A percentile compares a stretch with the other conserved stretches of the same genome.
Conservation (phyloP, 2,329 filamentous ascomycete genomes). For the Blastomyces silverae region DNA sequence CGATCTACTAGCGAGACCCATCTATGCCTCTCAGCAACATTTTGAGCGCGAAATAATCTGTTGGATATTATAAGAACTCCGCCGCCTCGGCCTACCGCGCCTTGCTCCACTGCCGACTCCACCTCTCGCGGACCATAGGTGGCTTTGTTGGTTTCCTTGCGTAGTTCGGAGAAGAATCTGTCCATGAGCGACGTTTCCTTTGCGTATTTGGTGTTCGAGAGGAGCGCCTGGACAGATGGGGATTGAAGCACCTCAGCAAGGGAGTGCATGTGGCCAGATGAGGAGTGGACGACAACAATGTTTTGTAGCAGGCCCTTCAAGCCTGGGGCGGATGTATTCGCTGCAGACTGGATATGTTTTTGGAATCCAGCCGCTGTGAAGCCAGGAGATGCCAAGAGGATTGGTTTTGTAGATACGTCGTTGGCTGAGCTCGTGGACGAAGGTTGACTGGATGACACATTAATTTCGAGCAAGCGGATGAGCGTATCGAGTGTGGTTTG, state of each 20-base stretch:
- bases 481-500: slow-evolving; percentile 68
- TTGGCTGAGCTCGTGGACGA: slow-evolving; percentile 42
- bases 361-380: slow-evolving; percentile 79
- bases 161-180: slow-evolving; percentile 67
- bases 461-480: slow-evolving; percentile 69
- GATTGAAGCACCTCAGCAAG: slow-evolving; percentile 81
- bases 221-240: slow-evolving; percentile 65
- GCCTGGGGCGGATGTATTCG: slow-evolving; percentile 53
- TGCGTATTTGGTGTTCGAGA: slow-evolving; percentile 82
- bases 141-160: slow-evolving; percentile 76
- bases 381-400: slow-evolving; percentile 81
- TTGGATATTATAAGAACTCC: slow-evolving; percentile 83
- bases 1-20: slow-evolving; percentile 84
- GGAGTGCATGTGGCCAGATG: slow-evolving; percentile 77
- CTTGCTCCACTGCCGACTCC: slow-evolving; percentile 72
- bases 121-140: slow-evolving; percentile 87
- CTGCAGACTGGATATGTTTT: slow-evolving; percentile 58
- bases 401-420: slow-evolving; percentile 48
- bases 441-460: slow-evolving; percentile 36
- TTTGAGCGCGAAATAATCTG: slow-evolving; percentile 74
- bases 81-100: slow-evolving; percentile 79
- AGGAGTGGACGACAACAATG: slow-evolving; percentile 68
- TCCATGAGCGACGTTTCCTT: slow-evolving; percentile 81
- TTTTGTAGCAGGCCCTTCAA: slow-evolving; percentile 61
- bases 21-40: slow-evolving; percentile 65